Base-by-base conservation (phyloP, 441 rosid genomes). In the Francoa sonchifolia region DNA sequence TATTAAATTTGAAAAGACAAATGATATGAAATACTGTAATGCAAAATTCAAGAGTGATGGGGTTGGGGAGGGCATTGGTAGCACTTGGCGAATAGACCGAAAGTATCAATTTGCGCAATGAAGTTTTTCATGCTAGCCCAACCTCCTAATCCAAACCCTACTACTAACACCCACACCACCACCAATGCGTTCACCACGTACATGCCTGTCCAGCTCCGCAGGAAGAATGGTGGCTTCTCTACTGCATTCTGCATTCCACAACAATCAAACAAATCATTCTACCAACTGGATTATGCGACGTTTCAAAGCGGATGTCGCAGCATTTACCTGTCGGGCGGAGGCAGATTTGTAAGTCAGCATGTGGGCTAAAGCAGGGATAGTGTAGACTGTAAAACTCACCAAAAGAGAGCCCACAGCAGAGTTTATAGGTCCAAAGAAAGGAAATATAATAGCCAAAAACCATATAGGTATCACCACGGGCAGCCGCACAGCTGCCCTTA, bases 391-490 rank as follows among this genome's bases (percentile, higher is more conserved):
- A 22, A 37, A 37, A 22, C 42, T 37, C 21, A 37, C 42, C 42
- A 37, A 37, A 8, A 37, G 23, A 6, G 42, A 19, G 1, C 42
- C 42, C 0, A 37, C 42, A 0, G 42, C 42, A 15, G 42, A 37
- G 19, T 37, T 37, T n/a, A 37, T 37, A 4, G 42, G 42, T 37
- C 42, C 42, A n/a, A 37, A 37, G 42, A 37, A 37, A 13, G 42
- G 42, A n/a, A 37, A 42, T n/a, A n/a, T n/a, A n/a, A n/a, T n/a
- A n/a, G n/a, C n/a, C n/a, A n/a, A n/a, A n/a, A n/a, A n/a, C n/a
- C 47, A 42, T 7, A 48, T 48, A 9, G 53, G 53, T 4, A 48
- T 48, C 44, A 48, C 53, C 36, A 48, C 53, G 16, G 53, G 53
- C 18, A 48, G 36, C 17, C 53, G 17, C 0, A 28, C 53, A 10